Evolutionary conservation across 2,329 filamentous ascomycete genomes (phyloP), one percentile per base, ranked within the genome.

Genomic region (Macrophomina pseudophaseolina): DNA sequence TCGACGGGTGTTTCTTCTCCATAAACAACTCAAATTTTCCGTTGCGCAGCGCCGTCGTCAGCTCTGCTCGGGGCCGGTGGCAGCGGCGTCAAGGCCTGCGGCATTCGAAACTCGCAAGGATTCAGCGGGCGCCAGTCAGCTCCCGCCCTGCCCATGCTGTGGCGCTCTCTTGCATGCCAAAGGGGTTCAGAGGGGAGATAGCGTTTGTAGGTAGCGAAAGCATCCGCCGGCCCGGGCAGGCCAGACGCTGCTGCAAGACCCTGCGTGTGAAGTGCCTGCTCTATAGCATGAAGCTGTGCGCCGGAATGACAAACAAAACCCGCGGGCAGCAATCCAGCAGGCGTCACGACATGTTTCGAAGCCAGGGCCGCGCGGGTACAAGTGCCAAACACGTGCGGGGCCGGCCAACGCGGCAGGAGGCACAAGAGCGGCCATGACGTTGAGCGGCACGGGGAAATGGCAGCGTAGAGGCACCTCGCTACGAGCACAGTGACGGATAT

Each of bases 21-120:
- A 60, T 60, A 60, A 60, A 60, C 56, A 60, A 48, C 56, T 62
- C 58, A 62, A 62, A 62, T 38, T 38, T 23, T 49, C 30, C 58
- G 58, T 40, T 49, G 58, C 58, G 44, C 58, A 8, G 58, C 58
- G 44, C 42, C 42, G 56, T 40, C 30, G 40, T 48, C 40, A 33
- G 56, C 42, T 33, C 23, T n/a, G 4, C 54, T 28, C 18, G 54
- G 38, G 23, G 33, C 11, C 54, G 11, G 54, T 44, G 40, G 28
- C 40, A 46, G 54, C 30, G 54, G 54, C 54, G 54, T 28, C 48
- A 35, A 53, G 49, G 30, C 23, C 48, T 53, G 40, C 56, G 16
- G 14, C n/a, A 40, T 28, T 62, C 46, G 42, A 62, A 62, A 49
- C 58, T n/a, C 58, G 44, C 58, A 23, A 14, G 12, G 44, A 42